These are phyloP conservation scores for Citrus cavaleriei DNA, from an alignment of 345 rosid genomes.

Conservation along the genomic window DNA sequence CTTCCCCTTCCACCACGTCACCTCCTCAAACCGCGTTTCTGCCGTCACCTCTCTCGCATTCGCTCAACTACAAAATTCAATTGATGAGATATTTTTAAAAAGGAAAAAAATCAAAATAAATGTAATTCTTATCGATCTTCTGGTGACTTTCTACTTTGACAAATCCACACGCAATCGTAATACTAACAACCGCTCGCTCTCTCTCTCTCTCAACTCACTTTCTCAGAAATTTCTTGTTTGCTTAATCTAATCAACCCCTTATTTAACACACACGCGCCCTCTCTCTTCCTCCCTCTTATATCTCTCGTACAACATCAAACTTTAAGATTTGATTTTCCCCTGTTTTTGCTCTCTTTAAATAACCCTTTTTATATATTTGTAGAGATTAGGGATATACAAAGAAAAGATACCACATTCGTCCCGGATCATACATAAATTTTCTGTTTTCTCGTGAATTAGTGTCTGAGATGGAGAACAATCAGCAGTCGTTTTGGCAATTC, in stretches of 20 bases:
- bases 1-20: constrained; percentile 18
- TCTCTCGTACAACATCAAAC: constrained; percentile 2
- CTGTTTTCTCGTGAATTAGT: neutral
- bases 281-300: neutral
- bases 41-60: constrained; percentile 17
- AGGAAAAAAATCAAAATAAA: neutral
- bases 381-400: too few species aligned
- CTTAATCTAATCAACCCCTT: constrained; percentile 4
- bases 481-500: constrained; percentile 93
- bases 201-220: constrained; percentile 6
- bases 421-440: constrained; percentile 11
- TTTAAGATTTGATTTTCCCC: neutral
- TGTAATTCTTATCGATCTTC: neutral
- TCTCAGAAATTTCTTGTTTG: constrained; percentile 49
- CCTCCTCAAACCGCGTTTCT: constrained; percentile 34
- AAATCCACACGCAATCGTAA: constrained; percentile 53
- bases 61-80: neutral
- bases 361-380: too few species aligned
- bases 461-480: constrained; percentile 66
- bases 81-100: neutral
- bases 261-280: constrained; percentile 19
- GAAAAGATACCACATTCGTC: neutral
- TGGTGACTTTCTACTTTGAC: constrained; percentile 33
- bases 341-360: neutral
- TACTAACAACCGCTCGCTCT: too few species aligned